Percentiles rank a stretch among this genome's conserved stretches.
phyloP scores from a whole-genome alignment of 2,329 filamentous ascomycete species.

The Colletotrichum destructivum region DNA sequence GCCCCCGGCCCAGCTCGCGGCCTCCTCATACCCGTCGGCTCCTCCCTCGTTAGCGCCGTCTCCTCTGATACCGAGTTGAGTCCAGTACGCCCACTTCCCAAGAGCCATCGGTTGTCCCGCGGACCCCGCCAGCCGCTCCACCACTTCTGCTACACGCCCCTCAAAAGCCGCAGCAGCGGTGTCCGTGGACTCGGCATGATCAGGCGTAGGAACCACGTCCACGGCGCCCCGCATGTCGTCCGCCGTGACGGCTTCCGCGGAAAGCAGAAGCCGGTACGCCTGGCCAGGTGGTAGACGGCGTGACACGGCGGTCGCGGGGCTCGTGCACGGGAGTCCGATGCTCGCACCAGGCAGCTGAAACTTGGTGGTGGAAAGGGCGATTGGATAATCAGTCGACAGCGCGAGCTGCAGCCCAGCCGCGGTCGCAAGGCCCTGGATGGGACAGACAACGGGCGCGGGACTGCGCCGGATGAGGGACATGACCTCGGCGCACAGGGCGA shows the following conservation, averaged over 20 bases:
- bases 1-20: conserved; percentile 47
- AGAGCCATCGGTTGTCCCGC: conserved; percentile 51
- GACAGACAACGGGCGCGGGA: conserved; percentile 49
- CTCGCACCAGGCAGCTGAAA: conserved; percentile 50
- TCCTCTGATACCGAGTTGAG: conserved; percentile 47
- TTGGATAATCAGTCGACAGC: conserved; percentile 49
- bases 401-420: conserved; percentile 54
- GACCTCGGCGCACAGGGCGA: conserved; percentile 51
- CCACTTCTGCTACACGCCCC: conserved; percentile 46
- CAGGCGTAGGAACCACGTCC: conserved; percentile 45
- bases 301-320: conserved; percentile 48
- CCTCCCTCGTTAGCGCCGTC: conserved; percentile 28
- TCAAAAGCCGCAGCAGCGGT: conserved; percentile 45
- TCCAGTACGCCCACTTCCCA: conserved; percentile 55
- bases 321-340: conserved; percentile 52
- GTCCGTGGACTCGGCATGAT: conserved; percentile 43
- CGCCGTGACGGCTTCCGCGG: conserved; percentile 48
- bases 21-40: conserved; percentile 47
- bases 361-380: conserved; percentile 45
- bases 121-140: conserved; percentile 43
- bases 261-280: conserved; percentile 50
- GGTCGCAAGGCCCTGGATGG: conserved; percentile 51
- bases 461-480: conserved; percentile 52
- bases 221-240: conserved; percentile 46
- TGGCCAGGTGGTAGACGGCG: conserved; percentile 46